Evolutionary conservation across 2,329 filamentous ascomycete species (phyloP).

Genomic region (Curvularia spicifera): DNA sequence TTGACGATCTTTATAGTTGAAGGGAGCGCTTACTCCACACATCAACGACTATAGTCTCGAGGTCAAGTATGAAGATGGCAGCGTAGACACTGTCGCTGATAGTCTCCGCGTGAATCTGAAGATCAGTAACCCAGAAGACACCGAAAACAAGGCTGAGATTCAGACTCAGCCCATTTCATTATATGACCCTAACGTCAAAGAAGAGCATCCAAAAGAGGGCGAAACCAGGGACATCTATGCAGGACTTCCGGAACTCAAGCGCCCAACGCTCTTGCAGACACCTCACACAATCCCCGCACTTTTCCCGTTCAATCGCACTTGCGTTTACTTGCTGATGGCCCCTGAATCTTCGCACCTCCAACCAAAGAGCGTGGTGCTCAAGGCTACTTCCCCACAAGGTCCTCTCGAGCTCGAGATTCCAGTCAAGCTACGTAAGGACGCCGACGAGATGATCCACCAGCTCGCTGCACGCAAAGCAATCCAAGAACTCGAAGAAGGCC

Average conservation of each 20-base stretch:
- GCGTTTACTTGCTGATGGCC: constrained; percentile 10
- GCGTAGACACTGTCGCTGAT: constrained; percentile 6
- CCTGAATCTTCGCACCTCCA: constrained; percentile 6
- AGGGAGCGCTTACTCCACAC: constrained; percentile 14
- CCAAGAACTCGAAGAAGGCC: constrained; percentile 16
- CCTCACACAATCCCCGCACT: constrained; percentile 5
- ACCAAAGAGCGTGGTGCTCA: constrained; percentile 9
- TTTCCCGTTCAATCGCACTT: constrained; percentile 12
- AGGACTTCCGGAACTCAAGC: constrained; percentile 4
- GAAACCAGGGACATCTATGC: constrained; percentile 3
- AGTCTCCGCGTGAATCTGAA: constrained; percentile 1
- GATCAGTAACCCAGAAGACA: not conserved
- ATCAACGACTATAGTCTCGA: constrained; percentile 12
- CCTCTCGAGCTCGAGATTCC: constrained; percentile 9
- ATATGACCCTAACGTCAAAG: not conserved
- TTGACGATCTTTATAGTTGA: constrained; percentile 2
- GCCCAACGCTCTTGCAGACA: constrained; percentile 5
- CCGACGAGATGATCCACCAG: constrained; percentile 15
- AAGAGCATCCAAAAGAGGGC: constrained; percentile 6
- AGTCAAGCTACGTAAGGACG: constrained; percentile 3
- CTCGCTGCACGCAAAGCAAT: constrained; percentile 10
- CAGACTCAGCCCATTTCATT: constrained; percentile 4
- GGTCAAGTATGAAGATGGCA: constrained; percentile 14
- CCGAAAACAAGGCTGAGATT: not conserved
- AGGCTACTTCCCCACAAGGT: constrained; percentile 10